Percentiles rank a stretch among this genome's conserved stretches.
Conservation (phyloP, 805 yeast genomes). For the Teunomyces tritomae region DNA sequence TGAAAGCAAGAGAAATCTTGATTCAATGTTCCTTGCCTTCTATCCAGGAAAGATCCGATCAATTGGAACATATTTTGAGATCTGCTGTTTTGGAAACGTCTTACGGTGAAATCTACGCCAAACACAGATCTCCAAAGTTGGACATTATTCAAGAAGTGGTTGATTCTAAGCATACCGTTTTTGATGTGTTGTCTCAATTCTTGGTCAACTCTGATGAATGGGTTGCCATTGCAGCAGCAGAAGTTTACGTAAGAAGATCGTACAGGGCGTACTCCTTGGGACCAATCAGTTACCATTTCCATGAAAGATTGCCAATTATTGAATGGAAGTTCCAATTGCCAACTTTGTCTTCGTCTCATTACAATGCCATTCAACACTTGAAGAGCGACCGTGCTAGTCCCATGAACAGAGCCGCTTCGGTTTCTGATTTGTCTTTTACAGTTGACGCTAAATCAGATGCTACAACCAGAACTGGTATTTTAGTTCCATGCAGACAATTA, state of each 20-base stretch:
- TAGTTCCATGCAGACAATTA: slow-evolving; percentile 75
- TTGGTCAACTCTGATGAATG: slow-evolving; percentile 78
- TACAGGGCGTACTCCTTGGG: slow-evolving; percentile 93
- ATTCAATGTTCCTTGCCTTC: slow-evolving; percentile 98
- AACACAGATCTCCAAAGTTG: slow-evolving; percentile 78
- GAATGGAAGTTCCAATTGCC: slow-evolving; percentile 91
- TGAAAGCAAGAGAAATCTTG: slow-evolving; percentile 93
- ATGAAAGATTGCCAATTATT: slow-evolving; percentile 62
- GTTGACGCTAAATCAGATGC: slow-evolving; percentile 65
- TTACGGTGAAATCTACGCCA: slow-evolving; percentile 78
- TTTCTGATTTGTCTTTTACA: slow-evolving; percentile 85
- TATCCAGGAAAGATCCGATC: slow-evolving; percentile 92
- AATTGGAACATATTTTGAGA: slow-evolving; percentile 91
- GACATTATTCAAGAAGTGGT: slow-evolving; percentile 84
- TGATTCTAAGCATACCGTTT: slow-evolving; percentile 93
- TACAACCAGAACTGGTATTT: slow-evolving; percentile 79
- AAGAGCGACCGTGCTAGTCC: slow-evolving; percentile 37
- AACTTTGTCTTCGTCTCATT: slow-evolving; percentile 65
- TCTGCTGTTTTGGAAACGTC: slow-evolving; percentile 85
- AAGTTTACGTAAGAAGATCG: slow-evolving; percentile 94
- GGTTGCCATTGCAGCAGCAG: slow-evolving; percentile 94
- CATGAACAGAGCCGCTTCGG: slow-evolving; percentile 86
- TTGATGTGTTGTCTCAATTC: slow-evolving; percentile 93
- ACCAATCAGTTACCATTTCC: slow-evolving; percentile 60
- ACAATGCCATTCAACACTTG: slow-evolving; percentile 61